Conservation (phyloP, 164 flowering plant genomes). For the Vitis vinifera region DNA sequence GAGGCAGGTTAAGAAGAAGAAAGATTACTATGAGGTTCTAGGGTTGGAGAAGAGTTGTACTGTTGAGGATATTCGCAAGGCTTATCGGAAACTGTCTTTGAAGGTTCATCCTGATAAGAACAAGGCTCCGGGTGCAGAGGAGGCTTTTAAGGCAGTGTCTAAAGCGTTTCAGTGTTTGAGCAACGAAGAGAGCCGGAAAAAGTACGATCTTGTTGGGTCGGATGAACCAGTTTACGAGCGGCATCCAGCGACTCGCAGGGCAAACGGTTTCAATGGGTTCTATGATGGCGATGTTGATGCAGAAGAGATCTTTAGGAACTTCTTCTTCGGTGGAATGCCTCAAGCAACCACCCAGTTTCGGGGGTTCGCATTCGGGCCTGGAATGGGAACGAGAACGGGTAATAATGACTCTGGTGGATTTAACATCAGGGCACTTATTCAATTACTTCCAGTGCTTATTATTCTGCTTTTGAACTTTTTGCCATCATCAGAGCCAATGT, state of each 20-base stretch:
- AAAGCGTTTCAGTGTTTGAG: constrained; percentile 92
- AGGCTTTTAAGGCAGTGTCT: constrained; percentile 87
- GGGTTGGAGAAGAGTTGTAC: constrained; percentile 71
- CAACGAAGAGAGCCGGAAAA: constrained; percentile 64
- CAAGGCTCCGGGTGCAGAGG: constrained; percentile 90
- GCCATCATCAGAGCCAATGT: constrained; percentile 73
- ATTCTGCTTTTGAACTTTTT: constrained; percentile 60
- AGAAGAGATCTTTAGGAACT: constrained; percentile 88
- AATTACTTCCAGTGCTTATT: constrained; percentile 70
- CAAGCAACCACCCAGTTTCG: constrained; percentile 63
- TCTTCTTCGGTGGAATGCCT: constrained; percentile 76
- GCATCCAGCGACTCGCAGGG: constrained; percentile 29
- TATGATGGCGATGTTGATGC: constrained; percentile 79
- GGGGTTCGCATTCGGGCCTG: constrained; percentile 59
- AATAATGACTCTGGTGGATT: constrained; percentile 48
- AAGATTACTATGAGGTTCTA: constrained; percentile 79
- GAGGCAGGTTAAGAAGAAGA: constrained; percentile 69
- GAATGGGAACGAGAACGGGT: constrained; percentile 52
- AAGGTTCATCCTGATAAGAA: constrained; percentile 97
- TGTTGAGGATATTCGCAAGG: constrained; percentile 82
- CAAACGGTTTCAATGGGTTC: constrained; percentile 58
- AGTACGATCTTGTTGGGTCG: constrained; percentile 64
- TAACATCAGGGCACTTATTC: constrained; percentile 51
- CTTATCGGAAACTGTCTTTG: constrained; percentile 77
- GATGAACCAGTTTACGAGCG: constrained; percentile 62